Conservation (phyloP, 306 rosid species). For the Ormosia emarginata region DNA sequence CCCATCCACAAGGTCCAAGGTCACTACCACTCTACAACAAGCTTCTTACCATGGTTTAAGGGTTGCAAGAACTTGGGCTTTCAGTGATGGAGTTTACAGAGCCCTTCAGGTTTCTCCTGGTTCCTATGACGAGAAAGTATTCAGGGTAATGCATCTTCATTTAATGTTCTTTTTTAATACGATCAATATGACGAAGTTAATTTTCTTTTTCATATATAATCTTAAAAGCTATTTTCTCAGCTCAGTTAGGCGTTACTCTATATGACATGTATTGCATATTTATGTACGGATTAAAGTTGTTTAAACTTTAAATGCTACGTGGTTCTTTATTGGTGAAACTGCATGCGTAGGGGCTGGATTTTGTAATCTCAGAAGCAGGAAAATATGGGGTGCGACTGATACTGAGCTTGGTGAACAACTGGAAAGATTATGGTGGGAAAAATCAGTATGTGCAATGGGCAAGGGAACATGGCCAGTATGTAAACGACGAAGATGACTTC, state of each 20-base stretch:
- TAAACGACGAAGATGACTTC: constrained; percentile 37
- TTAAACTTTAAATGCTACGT: not conserved
- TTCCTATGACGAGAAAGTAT: constrained; percentile 27
- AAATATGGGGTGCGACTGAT: constrained; percentile 31
- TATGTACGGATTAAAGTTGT: too few species aligned
- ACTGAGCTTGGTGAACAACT: constrained; percentile 40
- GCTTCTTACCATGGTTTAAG: constrained; percentile 29
- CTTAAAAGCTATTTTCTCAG: too few species aligned
- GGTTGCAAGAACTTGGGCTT: constrained; percentile 44
- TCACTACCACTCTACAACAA: constrained; percentile 29
- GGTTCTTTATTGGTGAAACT: not conserved
- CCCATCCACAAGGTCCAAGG: constrained; percentile 40
- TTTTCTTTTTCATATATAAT: too few species aligned
- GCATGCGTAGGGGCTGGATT: constrained; percentile 31
- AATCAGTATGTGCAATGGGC: constrained; percentile 38
- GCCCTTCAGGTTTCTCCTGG: constrained; percentile 42
- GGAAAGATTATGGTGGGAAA: constrained; percentile 37
- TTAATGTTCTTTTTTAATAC: not conserved
- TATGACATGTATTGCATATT: too few species aligned
- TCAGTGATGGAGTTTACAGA: constrained; percentile 25
- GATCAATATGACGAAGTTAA: too few species aligned
- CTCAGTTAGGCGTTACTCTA: too few species aligned
- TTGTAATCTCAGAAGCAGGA: constrained; percentile 37
- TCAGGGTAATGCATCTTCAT: constrained; percentile 15
- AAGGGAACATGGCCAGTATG: constrained; percentile 9